These are phyloP conservation scores for Boletus rubroflammeus DNA, from an alignment of 768 basidiomycete species.

Conservation along the genomic window DNA sequence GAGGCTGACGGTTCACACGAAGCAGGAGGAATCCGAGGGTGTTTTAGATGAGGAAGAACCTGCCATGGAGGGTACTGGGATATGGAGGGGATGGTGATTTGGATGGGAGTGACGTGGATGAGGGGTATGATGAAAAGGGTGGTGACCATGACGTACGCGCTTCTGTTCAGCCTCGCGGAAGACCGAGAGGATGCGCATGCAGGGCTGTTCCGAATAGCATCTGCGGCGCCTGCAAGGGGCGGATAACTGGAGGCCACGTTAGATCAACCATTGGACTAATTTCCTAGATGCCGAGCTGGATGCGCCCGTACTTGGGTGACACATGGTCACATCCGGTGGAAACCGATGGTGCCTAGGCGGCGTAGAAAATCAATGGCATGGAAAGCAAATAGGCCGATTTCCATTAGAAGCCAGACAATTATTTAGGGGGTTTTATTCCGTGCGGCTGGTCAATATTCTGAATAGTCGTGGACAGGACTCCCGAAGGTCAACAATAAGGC, in stretches of 20 bases:
- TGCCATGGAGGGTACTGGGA: constrained; percentile 16
- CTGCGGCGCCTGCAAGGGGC: constrained; percentile 31
- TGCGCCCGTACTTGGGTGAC: too few relatives aligned
- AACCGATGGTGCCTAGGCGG: too few relatives aligned
- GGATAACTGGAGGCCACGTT: too few relatives aligned
- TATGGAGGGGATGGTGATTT: too few relatives aligned
- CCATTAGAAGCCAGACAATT: too few relatives aligned
- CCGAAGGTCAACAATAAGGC: not conserved
- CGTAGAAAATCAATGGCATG: too few relatives aligned
- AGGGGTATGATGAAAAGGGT: constrained; percentile 30
- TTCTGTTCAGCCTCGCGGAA: constrained; percentile 33
- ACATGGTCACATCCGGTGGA: too few relatives aligned
- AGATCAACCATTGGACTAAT: too few relatives aligned
- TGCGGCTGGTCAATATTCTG: too few relatives aligned
- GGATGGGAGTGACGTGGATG: constrained; percentile 31
- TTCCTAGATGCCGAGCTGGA: too few relatives aligned
- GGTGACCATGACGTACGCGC: constrained; percentile 34
- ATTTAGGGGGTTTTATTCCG: too few relatives aligned
- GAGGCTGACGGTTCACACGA: constrained; percentile 24
- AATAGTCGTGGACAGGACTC: not conserved
- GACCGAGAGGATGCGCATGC: constrained; percentile 39
- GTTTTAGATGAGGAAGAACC: constrained; percentile 32
- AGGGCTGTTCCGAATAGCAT: constrained; percentile 26
- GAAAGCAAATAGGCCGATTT: too few relatives aligned
- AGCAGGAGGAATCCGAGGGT: constrained; percentile 30